Percentiles rank a stretch among this genome's conserved stretches.
Evolutionary conservation across 352 stramenopile species (phyloP).

Genomic region (Paralagenidium karlingii): DNA sequence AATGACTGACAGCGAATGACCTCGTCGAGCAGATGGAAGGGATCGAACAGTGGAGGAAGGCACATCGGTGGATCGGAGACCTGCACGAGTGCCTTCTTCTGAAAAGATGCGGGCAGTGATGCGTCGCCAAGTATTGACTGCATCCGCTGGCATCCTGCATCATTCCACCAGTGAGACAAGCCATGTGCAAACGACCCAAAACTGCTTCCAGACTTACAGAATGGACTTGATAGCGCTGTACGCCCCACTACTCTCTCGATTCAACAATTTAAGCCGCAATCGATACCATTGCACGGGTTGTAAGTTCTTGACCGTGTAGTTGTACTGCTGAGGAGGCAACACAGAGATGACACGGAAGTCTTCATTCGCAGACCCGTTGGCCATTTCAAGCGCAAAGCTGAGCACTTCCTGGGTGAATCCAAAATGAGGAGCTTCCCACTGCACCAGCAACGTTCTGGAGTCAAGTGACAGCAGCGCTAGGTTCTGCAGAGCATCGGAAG

Average conservation of each 20-base stretch:
- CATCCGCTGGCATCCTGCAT: slow-evolving; percentile 16
- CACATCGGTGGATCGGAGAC: slow-evolving; percentile 13
- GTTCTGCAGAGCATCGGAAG: too few species aligned
- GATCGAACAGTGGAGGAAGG: slow-evolving; percentile 15
- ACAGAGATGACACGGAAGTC: slow-evolving; percentile 36
- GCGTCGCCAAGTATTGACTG: slow-evolving; percentile 25
- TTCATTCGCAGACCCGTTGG: slow-evolving; percentile 32
- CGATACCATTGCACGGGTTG: slow-evolving; percentile 20
- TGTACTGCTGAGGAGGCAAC: slow-evolving; percentile 6
- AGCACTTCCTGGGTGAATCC: slow-evolving; percentile 25
- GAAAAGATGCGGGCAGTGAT: slow-evolving; percentile 13
- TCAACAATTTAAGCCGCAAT: slow-evolving; percentile 35
- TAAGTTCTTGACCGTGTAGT: slow-evolving; percentile 14
- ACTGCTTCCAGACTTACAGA: too few species aligned
- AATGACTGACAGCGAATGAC: slow-evolving; percentile 38
- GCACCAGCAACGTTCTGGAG: slow-evolving; percentile 22
- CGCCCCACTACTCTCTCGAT: slow-evolving; percentile 17
- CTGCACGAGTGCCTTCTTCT: slow-evolving; percentile 18
- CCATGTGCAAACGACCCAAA: too few species aligned
- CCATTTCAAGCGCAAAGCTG: slow-evolving; percentile 47
- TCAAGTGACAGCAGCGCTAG: too few species aligned
- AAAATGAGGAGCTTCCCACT: slow-evolving; percentile 21
- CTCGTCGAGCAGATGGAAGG: slow-evolving; percentile 37
- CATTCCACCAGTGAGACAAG: too few species aligned
- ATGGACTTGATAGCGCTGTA: slow-evolving; percentile 21